Percentiles rank a stretch among this genome's conserved stretches.
Evolutionary conservation across 768 basidiomycete genomes (phyloP).

Genomic region (Chalciporus sphaerocephalus): DNA sequence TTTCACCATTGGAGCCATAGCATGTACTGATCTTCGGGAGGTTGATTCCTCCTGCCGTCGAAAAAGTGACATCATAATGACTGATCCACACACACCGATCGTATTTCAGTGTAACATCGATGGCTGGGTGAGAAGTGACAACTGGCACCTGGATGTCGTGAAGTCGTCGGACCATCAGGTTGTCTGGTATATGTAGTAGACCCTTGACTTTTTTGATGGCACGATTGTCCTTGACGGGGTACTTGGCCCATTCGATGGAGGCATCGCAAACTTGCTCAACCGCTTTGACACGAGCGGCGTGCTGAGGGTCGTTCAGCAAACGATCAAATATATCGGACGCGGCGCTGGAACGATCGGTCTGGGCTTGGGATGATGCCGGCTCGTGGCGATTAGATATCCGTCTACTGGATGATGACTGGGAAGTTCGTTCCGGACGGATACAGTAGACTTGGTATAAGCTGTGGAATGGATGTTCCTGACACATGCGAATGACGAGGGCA

Average conservation of each 20-base stretch:
- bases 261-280: slow-evolving; percentile 61
- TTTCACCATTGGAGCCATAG: slow-evolving; percentile 56
- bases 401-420: slow-evolving; percentile 23
- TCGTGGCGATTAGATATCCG: slow-evolving; percentile 47
- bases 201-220: slow-evolving; percentile 23
- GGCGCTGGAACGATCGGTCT: slow-evolving; percentile 58
- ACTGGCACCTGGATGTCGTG: slow-evolving; percentile 70
- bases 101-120: slow-evolving; percentile 72
- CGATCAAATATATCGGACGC: slow-evolving; percentile 59
- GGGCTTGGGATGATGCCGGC: slow-evolving; percentile 34
- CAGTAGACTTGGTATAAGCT: slow-evolving; percentile 87
- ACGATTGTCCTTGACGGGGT: slow-evolving; percentile 41
- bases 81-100: slow-evolving; percentile 63
- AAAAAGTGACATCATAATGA: slow-evolving; percentile 55
- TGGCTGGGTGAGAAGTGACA: slow-evolving; percentile 62
- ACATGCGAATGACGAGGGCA: slow-evolving; percentile 66
- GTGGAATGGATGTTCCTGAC: slow-evolving; percentile 90
- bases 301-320: slow-evolving; percentile 41
- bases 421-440: slow-evolving; percentile 42
- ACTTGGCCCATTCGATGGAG: slow-evolving; percentile 71
- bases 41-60: slow-evolving; percentile 72
- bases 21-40: slow-evolving; percentile 78
- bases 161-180: slow-evolving; percentile 45
- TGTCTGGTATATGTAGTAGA: slow-evolving; percentile 41
- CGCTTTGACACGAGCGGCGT: slow-evolving; percentile 40